Evolutionary conservation across 306 rosid species (phyloP), one percentile per base, ranked within the genome.

Genomic region (Fragaria ananassa): DNA sequence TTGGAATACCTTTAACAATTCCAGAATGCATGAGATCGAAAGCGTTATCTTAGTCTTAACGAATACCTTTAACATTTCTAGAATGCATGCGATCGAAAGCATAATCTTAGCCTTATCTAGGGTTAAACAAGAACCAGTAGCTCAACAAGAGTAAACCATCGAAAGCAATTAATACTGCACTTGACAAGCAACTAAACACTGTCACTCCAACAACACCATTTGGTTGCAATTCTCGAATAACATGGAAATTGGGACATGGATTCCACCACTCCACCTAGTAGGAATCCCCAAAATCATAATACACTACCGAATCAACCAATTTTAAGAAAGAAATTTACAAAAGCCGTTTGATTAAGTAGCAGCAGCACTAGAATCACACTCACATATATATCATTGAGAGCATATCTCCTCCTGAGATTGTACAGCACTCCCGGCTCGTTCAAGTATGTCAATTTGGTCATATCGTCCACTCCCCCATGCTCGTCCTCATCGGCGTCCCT

Each of bases 401-500:
- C 89, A 47, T 95, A 95, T 95, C 99, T 90, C 70, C 99, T 89
- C 10, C 74, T 90, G 62, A 95, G 89, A 85, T 95, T 95, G 78
- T 92, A 95, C 79, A 95, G 83, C 81, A 95, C 99, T 25, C 99
- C 99, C 1, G 97, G 97, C 78, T 95, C 99, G 79, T 95, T 92
- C 92, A 95, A 84, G 83, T 95, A 95, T 34, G 92, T 84, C 87
- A 92, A 74, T 80, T 86, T 88, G 53, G 98, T 95, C 98, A 95
- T 95, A 39, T 95, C 98, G 34, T 95, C 98, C 57, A 89, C 93
- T 79, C 98, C 98, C 0, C 95, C 98, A 42, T 85, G 97, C 78
- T 95, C 98, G 44, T 95, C 98, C 83, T 95, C 98, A 29, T 95
- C 98, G 18, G 92, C 93, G 46, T 95, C 98, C 76, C 98, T 84